Conservation (phyloP, 1,284 basidiomycete genomes). For the Leucoagaricus sp. region DNA sequence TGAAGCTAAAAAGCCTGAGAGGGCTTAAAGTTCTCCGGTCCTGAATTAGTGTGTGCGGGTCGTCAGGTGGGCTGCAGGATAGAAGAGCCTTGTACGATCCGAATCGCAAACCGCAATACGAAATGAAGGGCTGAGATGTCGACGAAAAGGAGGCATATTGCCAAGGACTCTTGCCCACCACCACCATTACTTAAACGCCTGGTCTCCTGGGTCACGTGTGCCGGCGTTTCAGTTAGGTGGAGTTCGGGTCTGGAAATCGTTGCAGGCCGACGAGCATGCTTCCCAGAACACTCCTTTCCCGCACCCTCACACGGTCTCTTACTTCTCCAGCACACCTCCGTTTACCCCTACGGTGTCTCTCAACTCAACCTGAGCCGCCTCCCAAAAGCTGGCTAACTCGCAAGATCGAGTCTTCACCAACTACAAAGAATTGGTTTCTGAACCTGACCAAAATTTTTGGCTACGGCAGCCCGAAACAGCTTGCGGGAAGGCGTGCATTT, state of each 20-base stretch:
- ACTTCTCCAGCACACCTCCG: not conserved
- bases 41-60: too few relatives aligned
- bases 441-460: constrained; percentile 54
- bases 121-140: too few relatives aligned
- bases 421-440: constrained; percentile 50
- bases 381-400: constrained; percentile 57
- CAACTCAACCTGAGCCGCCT: constrained; percentile 11
- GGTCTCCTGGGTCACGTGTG: constrained; percentile 7
- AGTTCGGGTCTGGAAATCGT: not conserved
- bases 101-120: too few relatives aligned
- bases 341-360: constrained; percentile 3
- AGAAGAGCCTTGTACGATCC: too few relatives aligned
- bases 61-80: too few relatives aligned
- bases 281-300: constrained; percentile 4
- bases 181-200: too few relatives aligned
- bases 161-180: too few relatives aligned
- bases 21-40: too few relatives aligned
- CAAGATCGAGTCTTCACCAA: constrained; percentile 53
- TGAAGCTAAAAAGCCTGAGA: too few relatives aligned
- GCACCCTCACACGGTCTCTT: not conserved
- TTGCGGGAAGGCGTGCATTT: constrained; percentile 59
- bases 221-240: not conserved
- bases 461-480: constrained; percentile 61
- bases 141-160: too few relatives aligned
- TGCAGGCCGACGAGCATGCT: not conserved